Conservation (phyloP, 371 early-diverging fungal species). For the Pancytospora philotis region DNA sequence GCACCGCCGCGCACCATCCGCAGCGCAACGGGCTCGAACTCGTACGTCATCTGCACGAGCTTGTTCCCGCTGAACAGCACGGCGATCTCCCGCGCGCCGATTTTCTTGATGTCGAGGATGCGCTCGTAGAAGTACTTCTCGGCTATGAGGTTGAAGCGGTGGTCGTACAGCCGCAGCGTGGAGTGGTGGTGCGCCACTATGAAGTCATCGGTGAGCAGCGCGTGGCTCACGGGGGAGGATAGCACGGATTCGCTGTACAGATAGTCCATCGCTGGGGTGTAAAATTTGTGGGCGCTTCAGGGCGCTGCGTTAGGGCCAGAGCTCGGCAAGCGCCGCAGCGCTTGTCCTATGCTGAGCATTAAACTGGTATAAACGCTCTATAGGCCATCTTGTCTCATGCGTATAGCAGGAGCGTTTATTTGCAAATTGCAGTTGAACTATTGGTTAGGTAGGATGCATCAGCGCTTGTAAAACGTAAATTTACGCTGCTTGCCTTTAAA, state of each 20-base stretch:
- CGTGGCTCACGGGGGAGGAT: not conserved
- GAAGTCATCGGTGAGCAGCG: not conserved
- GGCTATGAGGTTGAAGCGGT: not conserved
- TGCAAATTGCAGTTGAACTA: too few relatives aligned
- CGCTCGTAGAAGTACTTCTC: slow-evolving; percentile 6
- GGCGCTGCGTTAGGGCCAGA: too few relatives aligned
- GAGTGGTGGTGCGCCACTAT: slow-evolving; percentile 8
- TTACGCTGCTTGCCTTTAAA: too few relatives aligned
- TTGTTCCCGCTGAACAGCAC: slow-evolving; percentile 2
- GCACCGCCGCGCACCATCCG: not conserved
- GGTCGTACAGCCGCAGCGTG: not conserved
- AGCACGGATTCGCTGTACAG: not conserved
- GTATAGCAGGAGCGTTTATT: too few relatives aligned
- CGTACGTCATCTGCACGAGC: not conserved
- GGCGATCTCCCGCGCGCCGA: not conserved
- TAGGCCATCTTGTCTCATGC: too few relatives aligned
- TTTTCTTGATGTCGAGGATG: slow-evolving; percentile 1
- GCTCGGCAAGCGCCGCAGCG: too few relatives aligned
- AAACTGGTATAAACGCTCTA: too few relatives aligned
- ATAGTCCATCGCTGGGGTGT: too few relatives aligned
- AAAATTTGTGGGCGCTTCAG: too few relatives aligned
- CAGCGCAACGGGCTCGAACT: not conserved
- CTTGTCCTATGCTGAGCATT: too few relatives aligned
- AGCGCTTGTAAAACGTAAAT: too few relatives aligned
- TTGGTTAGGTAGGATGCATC: too few relatives aligned